Conservation (phyloP, 1,284 basidiomycete species). For the Heterobasidion irregulare region DNA sequence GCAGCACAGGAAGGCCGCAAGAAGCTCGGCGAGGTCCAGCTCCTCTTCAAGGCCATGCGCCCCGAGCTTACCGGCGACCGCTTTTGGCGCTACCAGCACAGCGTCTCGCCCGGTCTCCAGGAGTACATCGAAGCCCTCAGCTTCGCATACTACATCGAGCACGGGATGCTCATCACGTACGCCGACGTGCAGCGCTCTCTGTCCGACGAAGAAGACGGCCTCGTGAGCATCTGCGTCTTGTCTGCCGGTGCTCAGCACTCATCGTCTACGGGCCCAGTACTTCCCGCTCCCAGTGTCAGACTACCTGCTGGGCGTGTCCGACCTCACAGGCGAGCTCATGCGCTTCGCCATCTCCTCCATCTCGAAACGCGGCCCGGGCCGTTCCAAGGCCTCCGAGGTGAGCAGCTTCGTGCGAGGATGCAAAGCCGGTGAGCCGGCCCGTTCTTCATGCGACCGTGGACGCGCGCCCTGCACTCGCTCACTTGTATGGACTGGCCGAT, state of each 20-base stretch:
- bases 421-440: slow-evolving; percentile 52
- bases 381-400: slow-evolving; percentile 59
- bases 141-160: slow-evolving; percentile 83
- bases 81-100: slow-evolving; percentile 77
- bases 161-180: slow-evolving; percentile 63
- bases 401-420: slow-evolving; percentile 76
- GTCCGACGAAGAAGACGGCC: slow-evolving; percentile 38
- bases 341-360: slow-evolving; percentile 81
- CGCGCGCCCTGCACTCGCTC: not conserved
- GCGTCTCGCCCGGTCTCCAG: slow-evolving; percentile 74
- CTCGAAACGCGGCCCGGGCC: slow-evolving; percentile 55
- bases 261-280: slow-evolving; percentile 32
- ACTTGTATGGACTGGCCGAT: not conserved
- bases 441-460: not conserved
- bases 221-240: slow-evolving; percentile 35
- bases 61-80: slow-evolving; percentile 60
- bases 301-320: slow-evolving; percentile 88
- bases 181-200: slow-evolving; percentile 61
- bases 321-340: slow-evolving; percentile 98
- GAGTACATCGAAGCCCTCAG: slow-evolving; percentile 93
- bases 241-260: not conserved
- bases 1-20: slow-evolving; percentile 51
- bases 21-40: slow-evolving; percentile 68
- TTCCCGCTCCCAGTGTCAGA: slow-evolving; percentile 70
- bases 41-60: slow-evolving; percentile 54